These are phyloP conservation scores for Nakaseomyces uthaithaninus DNA, from an alignment of 1,139 yeast species.

Conservation along the genomic window DNA sequence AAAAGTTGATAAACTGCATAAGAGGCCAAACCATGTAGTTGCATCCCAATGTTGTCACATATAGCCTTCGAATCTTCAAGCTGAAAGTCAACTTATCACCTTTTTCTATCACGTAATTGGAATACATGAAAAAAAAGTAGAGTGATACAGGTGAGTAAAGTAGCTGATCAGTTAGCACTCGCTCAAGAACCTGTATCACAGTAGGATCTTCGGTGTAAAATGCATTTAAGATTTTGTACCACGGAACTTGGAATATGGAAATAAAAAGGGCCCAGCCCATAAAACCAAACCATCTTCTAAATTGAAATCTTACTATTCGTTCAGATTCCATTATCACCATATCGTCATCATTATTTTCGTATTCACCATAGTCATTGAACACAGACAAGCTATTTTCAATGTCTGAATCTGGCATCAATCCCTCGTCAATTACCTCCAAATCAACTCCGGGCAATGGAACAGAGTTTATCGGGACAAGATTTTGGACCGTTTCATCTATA, in stretches of 20 bases:
- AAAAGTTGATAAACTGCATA: constrained; percentile 82
- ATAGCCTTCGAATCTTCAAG: constrained; percentile 54
- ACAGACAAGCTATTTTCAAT: constrained; percentile 12
- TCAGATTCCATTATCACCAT: constrained; percentile 15
- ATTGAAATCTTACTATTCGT: constrained; percentile 43
- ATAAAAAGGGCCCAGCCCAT: constrained; percentile 81
- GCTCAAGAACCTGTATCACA: constrained; percentile 70
- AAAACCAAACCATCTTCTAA: constrained; percentile 68
- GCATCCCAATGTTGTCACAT: constrained; percentile 66
- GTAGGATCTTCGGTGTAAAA: constrained; percentile 76
- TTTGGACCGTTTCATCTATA: constrained; percentile 30
- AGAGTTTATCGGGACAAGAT: constrained; percentile 15
- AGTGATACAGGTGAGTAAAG: constrained; percentile 82
- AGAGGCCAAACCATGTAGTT: constrained; percentile 93
- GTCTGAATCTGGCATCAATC: constrained; percentile 8
- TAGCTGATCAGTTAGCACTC: constrained; percentile 84
- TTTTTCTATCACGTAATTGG: constrained; percentile 71
- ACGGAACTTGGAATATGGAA: constrained; percentile 77
- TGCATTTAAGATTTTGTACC: constrained; percentile 77
- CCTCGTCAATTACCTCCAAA: constrained; percentile 2
- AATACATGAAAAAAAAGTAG: constrained; percentile 72
- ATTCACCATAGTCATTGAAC: constrained; percentile 9
- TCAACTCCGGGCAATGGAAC: constrained; percentile 5
- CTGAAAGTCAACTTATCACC: constrained; percentile 61
- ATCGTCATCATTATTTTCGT: constrained; percentile 8